A percentile compares a stretch with the other conserved stretches of the same genome.
Conservation (phyloP, 768 basidiomycete genomes). For the Flagelloscypha sp. region DNA sequence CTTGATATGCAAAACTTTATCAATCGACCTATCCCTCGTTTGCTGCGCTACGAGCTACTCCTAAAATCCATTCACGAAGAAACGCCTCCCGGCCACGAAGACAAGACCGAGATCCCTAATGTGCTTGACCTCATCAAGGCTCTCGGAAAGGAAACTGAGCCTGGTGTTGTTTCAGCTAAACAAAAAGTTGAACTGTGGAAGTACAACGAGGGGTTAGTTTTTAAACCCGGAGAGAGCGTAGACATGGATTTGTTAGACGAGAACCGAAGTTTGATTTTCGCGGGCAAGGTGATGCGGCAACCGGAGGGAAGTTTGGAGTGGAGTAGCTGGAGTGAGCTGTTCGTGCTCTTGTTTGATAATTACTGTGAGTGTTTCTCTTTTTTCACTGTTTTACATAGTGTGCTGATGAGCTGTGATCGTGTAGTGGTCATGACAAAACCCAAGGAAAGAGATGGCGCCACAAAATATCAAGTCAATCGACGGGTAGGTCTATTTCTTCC, state of each 20-base stretch:
- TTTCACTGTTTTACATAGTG: slow-evolving; percentile 37
- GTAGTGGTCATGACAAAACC: slow-evolving; percentile 59
- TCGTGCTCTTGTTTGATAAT: slow-evolving; percentile 90
- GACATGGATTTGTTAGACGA: slow-evolving; percentile 89
- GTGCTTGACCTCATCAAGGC: slow-evolving; percentile 83
- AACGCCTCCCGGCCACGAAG: slow-evolving; percentile 66
- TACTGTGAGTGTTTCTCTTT: slow-evolving; percentile 79
- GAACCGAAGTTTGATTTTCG: slow-evolving; percentile 75
- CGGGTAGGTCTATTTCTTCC: slow-evolving; percentile 40
- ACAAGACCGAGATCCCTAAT: slow-evolving; percentile 72
- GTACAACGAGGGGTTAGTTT: slow-evolving; percentile 70
- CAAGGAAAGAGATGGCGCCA: slow-evolving; percentile 67
- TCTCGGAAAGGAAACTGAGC: slow-evolving; percentile 81
- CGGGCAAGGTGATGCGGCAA: slow-evolving; percentile 76
- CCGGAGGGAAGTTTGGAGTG: slow-evolving; percentile 84
- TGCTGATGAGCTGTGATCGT: slow-evolving; percentile 21
- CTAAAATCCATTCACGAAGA: slow-evolving; percentile 75
- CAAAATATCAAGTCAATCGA: slow-evolving; percentile 73
- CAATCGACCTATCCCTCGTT: slow-evolving; percentile 82
- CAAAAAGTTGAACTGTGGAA: slow-evolving; percentile 87
- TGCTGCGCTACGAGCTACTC: slow-evolving; percentile 82
- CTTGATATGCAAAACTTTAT: slow-evolving; percentile 92
- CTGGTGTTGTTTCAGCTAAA: slow-evolving; percentile 78
- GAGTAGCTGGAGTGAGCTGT: slow-evolving; percentile 86
- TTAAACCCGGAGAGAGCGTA: slow-evolving; percentile 81